Percentiles rank a stretch among this genome's conserved stretches.
These are phyloP conservation scores for Salix udensis DNA, from an alignment of 345 rosid species.

Conservation along the genomic window DNA sequence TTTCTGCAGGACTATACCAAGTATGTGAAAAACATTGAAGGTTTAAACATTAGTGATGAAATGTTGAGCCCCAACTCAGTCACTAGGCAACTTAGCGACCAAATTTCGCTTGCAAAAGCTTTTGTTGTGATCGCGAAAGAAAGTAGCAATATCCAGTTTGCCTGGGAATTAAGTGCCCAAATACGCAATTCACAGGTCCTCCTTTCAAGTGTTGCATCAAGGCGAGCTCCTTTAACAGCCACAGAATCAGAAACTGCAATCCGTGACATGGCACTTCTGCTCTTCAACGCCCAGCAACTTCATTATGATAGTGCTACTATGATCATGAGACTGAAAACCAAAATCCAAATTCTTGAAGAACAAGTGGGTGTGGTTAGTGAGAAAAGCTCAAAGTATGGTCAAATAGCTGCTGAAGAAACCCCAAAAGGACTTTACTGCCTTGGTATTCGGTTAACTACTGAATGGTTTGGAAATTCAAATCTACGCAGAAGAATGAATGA, in stretches of 20 bases:
- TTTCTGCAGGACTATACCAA: slow-evolving; percentile 43
- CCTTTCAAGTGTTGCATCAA: slow-evolving; percentile 68
- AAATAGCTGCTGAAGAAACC: slow-evolving; percentile 92
- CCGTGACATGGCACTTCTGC: slow-evolving; percentile 80
- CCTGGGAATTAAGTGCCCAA: slow-evolving; percentile 95
- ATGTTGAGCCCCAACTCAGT: slow-evolving; percentile 70
- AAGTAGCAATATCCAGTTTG: slow-evolving; percentile 87
- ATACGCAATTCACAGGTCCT: slow-evolving; percentile 81
- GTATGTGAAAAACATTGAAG: slow-evolving; percentile 54
- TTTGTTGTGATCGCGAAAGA: slow-evolving; percentile 91
- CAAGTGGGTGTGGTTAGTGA: slow-evolving; percentile 62
- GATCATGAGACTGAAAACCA: slow-evolving; percentile 89
- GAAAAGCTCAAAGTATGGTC: slow-evolving; percentile 88
- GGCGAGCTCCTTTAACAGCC: slow-evolving; percentile 61
- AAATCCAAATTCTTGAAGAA: slow-evolving; percentile 75
- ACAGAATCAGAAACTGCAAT: slow-evolving; percentile 70
- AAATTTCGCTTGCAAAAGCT: slow-evolving; percentile 86
- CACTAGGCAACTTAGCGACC: slow-evolving; percentile 81
- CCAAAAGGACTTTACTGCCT: slow-evolving; percentile 93
- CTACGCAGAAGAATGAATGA: slow-evolving; percentile 43
- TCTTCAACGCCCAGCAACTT: slow-evolving; percentile 81
- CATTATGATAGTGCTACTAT: slow-evolving; percentile 91
- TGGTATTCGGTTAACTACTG: slow-evolving; percentile 70
- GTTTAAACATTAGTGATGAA: slow-evolving; percentile 76
- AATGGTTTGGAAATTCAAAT: slow-evolving; percentile 59